Percentiles rank a stretch among this genome's conserved stretches.
Evolutionary conservation across 768 basidiomycete species (phyloP).

Genomic region (Rickenella mellea): DNA sequence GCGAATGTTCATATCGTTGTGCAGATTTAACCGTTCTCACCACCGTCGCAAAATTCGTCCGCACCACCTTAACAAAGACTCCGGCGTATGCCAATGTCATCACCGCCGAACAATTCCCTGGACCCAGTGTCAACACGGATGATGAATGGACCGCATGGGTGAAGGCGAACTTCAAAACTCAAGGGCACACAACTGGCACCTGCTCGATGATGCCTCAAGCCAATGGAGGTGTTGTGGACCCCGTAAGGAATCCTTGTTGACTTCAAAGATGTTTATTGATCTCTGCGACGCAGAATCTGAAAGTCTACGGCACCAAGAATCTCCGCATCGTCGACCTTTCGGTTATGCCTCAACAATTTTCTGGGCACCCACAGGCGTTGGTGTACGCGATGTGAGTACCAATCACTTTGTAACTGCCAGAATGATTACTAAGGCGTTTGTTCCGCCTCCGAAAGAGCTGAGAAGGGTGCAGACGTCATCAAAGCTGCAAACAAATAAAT

Average conservation of each 20-base stretch:
- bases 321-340: conserved; percentile 38
- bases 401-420: too few species aligned
- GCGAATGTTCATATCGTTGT: too few species aligned
- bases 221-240: conserved; percentile 60
- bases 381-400: too few species aligned
- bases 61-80: too few species aligned
- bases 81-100: too few species aligned
- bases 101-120: conserved; percentile 44
- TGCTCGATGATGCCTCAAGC: conserved; percentile 57
- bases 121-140: conserved; percentile 42
- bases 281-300: conserved; percentile 56
- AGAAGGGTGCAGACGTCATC: too few species aligned
- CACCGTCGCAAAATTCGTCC: too few species aligned
- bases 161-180: conserved; percentile 55
- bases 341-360: conserved; percentile 29
- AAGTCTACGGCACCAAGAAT: conserved; percentile 35
- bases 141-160: conserved; percentile 48
- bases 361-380: conserved; percentile 26
- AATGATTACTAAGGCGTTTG: too few species aligned
- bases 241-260: too few species aligned
- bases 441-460: too few species aligned
- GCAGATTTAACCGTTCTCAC: too few species aligned
- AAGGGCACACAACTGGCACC: conserved; percentile 62
- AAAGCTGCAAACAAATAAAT: too few species aligned
- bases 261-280: conserved; percentile 53